A percentile compares a stretch with the other conserved stretches of the same genome.
Evolutionary conservation across 2,329 filamentous ascomycete genomes (phyloP).

Genomic region (Talaromyces sp.): DNA sequence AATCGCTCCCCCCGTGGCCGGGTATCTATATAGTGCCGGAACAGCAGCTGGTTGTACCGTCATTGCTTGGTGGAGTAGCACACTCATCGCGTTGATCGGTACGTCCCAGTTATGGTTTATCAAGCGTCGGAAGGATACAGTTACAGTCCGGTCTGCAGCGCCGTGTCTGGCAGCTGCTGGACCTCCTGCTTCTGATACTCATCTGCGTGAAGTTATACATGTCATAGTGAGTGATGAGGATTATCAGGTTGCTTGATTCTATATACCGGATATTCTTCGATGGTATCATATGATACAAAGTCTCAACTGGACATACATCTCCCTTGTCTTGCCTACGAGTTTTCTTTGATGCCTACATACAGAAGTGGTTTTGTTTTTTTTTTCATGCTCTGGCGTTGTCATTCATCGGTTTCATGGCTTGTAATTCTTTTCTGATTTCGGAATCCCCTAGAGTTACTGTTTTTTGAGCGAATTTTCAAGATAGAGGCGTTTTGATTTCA

Average conservation of each 20-base stretch:
- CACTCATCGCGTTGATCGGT: conserved; percentile 52
- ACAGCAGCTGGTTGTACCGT: conserved; percentile 54
- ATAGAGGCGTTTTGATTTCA: not conserved
- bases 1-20: conserved; percentile 62
- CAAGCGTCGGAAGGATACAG: conserved; percentile 43
- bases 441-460: not conserved
- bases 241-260: not conserved
- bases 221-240: conserved; percentile 5
- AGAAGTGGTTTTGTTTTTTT: too few relatives aligned
- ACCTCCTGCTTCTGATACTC: conserved; percentile 11
- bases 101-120: conserved; percentile 54
- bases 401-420: not conserved
- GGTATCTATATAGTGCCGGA: conserved; percentile 61
- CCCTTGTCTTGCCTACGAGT: not conserved
- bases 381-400: not conserved
- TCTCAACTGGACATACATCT: not conserved
- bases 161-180: conserved; percentile 23
- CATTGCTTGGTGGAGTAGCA: conserved; percentile 59
- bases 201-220: conserved; percentile 13
- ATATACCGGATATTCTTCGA: not conserved
- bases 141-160: conserved; percentile 33
- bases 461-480: not conserved
- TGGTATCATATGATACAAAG: not conserved
- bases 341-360: too few relatives aligned
- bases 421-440: not conserved